Percentiles rank a stretch among this genome's conserved stretches.
Conservation (phyloP, 495 filamentous ascomycete genomes). For the Arthonia radiata region DNA sequence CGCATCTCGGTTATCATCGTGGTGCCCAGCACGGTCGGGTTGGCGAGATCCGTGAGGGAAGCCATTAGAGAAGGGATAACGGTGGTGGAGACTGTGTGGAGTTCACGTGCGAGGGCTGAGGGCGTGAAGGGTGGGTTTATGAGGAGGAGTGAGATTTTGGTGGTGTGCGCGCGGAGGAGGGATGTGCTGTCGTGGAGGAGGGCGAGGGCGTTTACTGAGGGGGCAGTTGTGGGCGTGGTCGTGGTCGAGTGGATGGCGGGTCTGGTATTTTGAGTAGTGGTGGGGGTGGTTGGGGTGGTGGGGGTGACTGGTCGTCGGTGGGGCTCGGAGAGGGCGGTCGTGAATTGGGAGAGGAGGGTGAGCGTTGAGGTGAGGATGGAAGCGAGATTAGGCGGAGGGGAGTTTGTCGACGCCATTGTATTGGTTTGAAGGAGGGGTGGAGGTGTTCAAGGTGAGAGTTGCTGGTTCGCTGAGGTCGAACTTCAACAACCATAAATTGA, state of each 20-base stretch:
- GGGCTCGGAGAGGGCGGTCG: not conserved
- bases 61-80: conserved; percentile 48
- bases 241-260: not conserved
- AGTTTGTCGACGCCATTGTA: too few species aligned
- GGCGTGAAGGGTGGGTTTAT: conserved; percentile 68
- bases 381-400: too few species aligned
- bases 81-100: conserved; percentile 37
- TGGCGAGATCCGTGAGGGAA: conserved; percentile 36
- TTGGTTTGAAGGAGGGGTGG: too few species aligned
- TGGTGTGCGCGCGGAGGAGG: conserved; percentile 55
- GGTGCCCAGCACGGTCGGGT: conserved; percentile 28
- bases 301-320: too few species aligned
- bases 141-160: conserved; percentile 62
- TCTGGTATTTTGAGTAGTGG: too few species aligned
- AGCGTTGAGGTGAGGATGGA: not conserved
- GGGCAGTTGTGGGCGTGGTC: conserved; percentile 1
- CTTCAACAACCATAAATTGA: too few species aligned
- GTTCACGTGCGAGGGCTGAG: conserved; percentile 38
- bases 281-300: too few species aligned
- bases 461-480: too few species aligned
- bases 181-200: conserved; percentile 39
- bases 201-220: conserved; percentile 25
- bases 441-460: too few species aligned
- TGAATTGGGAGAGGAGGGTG: not conserved
- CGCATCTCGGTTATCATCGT: conserved; percentile 28